phyloP scores from a whole-genome alignment of 495 filamentous ascomycete genomes.

The Penicillium egyptiacum region DNA sequence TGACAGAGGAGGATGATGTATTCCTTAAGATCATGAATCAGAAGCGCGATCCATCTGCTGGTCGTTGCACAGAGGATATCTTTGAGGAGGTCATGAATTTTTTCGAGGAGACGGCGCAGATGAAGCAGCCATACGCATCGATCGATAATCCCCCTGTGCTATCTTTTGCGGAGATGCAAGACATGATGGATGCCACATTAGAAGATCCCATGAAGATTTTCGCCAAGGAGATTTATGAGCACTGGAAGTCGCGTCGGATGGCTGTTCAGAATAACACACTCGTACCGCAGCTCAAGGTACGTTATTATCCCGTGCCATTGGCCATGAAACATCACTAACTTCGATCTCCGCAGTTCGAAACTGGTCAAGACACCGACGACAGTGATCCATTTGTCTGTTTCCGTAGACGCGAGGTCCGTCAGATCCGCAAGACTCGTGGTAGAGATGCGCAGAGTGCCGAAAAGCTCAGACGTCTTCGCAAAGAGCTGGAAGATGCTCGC shows the following conservation, averaged over 20 bases:
- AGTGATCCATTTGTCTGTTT: conserved; percentile 98
- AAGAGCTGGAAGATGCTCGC: conserved; percentile 87
- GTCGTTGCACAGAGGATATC: conserved; percentile 77
- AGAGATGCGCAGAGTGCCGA: conserved; percentile 92
- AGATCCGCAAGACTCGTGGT: conserved; percentile 90
- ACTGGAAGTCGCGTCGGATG: conserved; percentile 78
- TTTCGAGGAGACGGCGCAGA: conserved; percentile 81
- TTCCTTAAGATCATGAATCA: conserved; percentile 83
- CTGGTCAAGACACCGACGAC: conserved; percentile 88
- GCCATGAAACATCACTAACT: conserved; percentile 24
- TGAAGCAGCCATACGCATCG: conserved; percentile 80
- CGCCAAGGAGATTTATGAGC: conserved; percentile 83
- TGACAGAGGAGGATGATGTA: conserved; percentile 83
- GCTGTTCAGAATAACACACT: conserved; percentile 64
- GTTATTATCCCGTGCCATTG: conserved; percentile 8
- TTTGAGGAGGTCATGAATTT: conserved; percentile 95
- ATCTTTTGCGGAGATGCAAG: conserved; percentile 75
- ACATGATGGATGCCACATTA: conserved; percentile 70
- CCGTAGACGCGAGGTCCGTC: conserved; percentile 89
- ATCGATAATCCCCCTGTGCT: conserved; percentile 83
- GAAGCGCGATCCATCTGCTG: conserved; percentile 57
- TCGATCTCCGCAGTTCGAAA: conserved; percentile 66
- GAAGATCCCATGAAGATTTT: conserved; percentile 65
- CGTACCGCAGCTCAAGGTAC: conserved; percentile 71
- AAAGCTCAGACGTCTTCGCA: conserved; percentile 87